phyloP scores from a whole-genome alignment of 2,329 filamentous ascomycete species.

The Trichoderma atrobrunneum region DNA sequence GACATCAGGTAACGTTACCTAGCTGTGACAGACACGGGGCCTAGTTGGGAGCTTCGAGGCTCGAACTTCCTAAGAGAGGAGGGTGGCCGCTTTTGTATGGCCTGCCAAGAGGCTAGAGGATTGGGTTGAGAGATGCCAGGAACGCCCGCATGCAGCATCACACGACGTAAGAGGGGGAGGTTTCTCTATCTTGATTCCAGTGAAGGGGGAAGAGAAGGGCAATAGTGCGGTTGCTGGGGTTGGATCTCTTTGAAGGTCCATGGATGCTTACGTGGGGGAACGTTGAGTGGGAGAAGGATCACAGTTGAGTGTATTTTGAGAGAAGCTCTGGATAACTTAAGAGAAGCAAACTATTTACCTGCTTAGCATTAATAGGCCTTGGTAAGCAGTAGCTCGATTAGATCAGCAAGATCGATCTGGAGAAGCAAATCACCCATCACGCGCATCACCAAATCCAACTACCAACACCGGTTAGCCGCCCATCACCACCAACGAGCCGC shows the following conservation, averaged over 20 bases:
- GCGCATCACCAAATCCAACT: neutral
- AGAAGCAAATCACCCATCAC: neutral
- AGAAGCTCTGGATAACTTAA: neutral
- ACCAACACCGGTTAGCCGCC: neutral
- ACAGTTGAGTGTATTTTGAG: neutral
- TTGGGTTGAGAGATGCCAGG: neutral
- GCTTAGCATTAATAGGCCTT: neutral
- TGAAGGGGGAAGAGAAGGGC: neutral
- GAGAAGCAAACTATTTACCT: neutral
- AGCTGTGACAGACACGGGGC: conserved; percentile 3
- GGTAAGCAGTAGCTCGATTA: neutral
- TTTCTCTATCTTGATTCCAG: neutral
- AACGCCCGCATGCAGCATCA: neutral
- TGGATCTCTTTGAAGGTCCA: neutral
- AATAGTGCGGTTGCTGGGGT: neutral
- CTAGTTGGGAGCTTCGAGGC: conserved; percentile 10
- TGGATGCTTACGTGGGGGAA: neutral
- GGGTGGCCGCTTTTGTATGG: conserved; percentile 13
- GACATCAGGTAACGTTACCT: conserved; percentile 19
- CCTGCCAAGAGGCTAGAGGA: conserved; percentile 10
- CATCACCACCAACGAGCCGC: neutral
- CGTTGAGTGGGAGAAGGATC: neutral
- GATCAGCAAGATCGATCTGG: conserved; percentile 5
- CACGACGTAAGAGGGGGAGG: neutral
- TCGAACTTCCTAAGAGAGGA: conserved; percentile 19